phyloP scores from a whole-genome alignment of 73 alveolate genomes.

The Blepharisma stoltei region DNA sequence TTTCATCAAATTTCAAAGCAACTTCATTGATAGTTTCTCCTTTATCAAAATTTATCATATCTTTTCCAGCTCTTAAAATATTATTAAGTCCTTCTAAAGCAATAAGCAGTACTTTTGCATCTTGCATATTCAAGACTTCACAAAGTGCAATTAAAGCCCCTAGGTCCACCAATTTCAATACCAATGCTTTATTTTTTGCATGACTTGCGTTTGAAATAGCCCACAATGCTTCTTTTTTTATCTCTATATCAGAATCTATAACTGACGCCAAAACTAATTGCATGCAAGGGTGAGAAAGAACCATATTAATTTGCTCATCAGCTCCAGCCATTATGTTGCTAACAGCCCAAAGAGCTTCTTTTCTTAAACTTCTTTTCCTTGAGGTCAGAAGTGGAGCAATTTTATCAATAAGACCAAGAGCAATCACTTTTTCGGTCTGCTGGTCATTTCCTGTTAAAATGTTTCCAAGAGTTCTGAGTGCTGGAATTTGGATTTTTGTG shows the following conservation, averaged over 20 bases:
- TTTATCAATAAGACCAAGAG: conserved; percentile 70
- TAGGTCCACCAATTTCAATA: conserved; percentile 60
- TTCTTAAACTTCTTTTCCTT: conserved; percentile 74
- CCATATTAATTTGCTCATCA: conserved; percentile 66
- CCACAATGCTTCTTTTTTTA: conserved; percentile 90
- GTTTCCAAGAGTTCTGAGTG: conserved; percentile 93
- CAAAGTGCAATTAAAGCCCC: conserved; percentile 68
- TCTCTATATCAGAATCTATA: conserved; percentile 68
- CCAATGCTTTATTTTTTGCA: conserved; percentile 57
- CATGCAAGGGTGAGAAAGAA: conserved; percentile 59
- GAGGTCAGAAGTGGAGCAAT: conserved; percentile 64
- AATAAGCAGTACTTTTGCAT: conserved; percentile 73
- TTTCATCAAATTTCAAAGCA: conserved; percentile 25
- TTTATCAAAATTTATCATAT: conserved; percentile 29
- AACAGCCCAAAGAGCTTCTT: conserved; percentile 93
- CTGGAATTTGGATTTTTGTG: conserved; percentile 64
- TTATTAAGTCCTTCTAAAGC: conserved; percentile 83
- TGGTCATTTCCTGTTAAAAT: conserved; percentile 86
- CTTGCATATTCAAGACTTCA: conserved; percentile 51
- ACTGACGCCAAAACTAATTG: conserved; percentile 56
- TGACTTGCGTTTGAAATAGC: conserved; percentile 87
- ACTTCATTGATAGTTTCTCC: conserved; percentile 22
- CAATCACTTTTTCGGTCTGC: conserved; percentile 77
- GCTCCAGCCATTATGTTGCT: conserved; percentile 94
- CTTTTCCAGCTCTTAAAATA: conserved; percentile 70